Percentiles rank a stretch among this genome's conserved stretches.
Evolutionary conservation across 129 eudicot species (phyloP).

Genomic region (Artemisia argyi): DNA sequence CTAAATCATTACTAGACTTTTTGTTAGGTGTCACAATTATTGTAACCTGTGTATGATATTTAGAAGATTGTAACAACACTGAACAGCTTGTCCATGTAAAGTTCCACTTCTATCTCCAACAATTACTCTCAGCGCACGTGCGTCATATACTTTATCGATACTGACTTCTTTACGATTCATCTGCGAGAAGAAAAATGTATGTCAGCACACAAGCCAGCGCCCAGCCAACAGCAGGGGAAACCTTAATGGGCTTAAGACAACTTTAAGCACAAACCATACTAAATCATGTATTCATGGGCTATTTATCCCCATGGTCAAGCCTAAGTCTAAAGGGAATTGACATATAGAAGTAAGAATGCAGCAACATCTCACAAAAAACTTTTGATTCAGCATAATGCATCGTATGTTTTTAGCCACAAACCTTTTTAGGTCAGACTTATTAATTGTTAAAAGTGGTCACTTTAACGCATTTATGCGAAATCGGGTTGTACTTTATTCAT

Average conservation of each 20-base stretch:
- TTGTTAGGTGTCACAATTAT: not conserved
- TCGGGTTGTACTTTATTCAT: no score
- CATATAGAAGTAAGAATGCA: no score
- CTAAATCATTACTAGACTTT: not conserved
- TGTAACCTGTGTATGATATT: conserved; percentile 77
- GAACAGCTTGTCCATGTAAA: conserved; percentile 90
- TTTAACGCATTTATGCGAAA: no score
- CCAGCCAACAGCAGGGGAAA: conserved; percentile 15
- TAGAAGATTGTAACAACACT: conserved; percentile 84
- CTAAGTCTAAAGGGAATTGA: no score
- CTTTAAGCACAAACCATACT: no score
- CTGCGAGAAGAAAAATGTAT: conserved; percentile 34
- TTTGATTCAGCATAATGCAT: no score
- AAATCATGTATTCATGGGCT: no score
- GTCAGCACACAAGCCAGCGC: conserved; percentile 19
- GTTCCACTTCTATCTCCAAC: conserved; percentile 94
- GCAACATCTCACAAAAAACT: no score
- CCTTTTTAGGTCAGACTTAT: no score
- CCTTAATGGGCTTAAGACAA: conserved; percentile 11
- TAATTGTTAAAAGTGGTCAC: no score
- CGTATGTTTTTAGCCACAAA: no score
- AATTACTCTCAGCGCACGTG: conserved; percentile 90
- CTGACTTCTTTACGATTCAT: conserved; percentile 90
- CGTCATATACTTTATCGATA: conserved; percentile 80
- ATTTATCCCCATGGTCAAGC: no score